Conservation (phyloP, 2,329 filamentous ascomycete species). For the Ilyonectria sp. region DNA sequence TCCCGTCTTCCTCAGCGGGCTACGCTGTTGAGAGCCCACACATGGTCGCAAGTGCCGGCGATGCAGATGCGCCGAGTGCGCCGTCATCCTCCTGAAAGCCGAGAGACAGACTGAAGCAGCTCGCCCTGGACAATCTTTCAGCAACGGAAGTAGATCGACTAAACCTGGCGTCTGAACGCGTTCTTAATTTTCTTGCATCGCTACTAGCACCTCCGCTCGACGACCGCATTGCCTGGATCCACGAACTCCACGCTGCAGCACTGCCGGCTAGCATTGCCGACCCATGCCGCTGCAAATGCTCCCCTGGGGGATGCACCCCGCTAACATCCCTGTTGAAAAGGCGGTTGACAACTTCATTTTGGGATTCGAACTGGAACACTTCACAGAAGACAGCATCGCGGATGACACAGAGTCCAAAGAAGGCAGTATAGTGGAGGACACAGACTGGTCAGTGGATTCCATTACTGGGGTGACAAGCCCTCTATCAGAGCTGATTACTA, state of each 20-base stretch:
- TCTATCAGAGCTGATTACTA: not conserved
- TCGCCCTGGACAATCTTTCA: conserved; percentile 15
- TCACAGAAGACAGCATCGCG: not conserved
- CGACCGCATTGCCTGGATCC: not conserved
- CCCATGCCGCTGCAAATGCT: conserved; percentile 6
- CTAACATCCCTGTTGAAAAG: conserved; percentile 2
- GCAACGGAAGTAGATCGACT: conserved; percentile 16
- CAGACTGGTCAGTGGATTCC: not conserved
- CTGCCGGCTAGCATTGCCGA: conserved; percentile 4
- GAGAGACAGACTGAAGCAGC: conserved; percentile 15
- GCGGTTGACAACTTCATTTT: not conserved
- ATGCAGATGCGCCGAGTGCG: not conserved
- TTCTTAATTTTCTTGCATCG: conserved; percentile 11
- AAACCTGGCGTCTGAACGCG: conserved; percentile 11
- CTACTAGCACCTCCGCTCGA: not conserved
- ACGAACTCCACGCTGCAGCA: conserved; percentile 7
- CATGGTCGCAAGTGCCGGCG: not conserved
- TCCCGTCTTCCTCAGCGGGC: not conserved
- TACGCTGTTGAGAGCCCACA: not conserved
- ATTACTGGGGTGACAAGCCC: not conserved
- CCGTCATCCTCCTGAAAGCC: not conserved
- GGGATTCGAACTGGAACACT: not conserved
- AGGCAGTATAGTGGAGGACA: not conserved
- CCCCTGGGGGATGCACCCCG: conserved; percentile 6
- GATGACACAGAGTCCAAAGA: not conserved